These are phyloP conservation scores for Citeromyces siamensis DNA, from an alignment of 1,139 yeast genomes.

Conservation along the genomic window DNA sequence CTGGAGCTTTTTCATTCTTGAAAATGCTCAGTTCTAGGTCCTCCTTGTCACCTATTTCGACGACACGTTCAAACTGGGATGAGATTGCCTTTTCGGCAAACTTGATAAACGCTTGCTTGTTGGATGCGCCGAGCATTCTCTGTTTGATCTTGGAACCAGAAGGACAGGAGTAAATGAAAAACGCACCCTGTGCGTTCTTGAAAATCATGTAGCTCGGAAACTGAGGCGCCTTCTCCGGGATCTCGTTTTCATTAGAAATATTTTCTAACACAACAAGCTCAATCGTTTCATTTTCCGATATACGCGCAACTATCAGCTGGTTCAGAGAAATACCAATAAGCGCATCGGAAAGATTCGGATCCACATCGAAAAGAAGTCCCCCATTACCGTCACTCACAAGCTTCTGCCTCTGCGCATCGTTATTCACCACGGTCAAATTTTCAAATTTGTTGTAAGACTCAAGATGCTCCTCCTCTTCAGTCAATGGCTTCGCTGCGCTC, in stretches of 20 bases:
- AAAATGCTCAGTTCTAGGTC: constrained; percentile 38
- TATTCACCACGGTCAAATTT: constrained; percentile 14
- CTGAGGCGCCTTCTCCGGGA: constrained; percentile 8
- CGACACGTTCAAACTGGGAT: constrained; percentile 25
- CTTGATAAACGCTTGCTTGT: constrained; percentile 53
- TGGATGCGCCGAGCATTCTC: constrained; percentile 87
- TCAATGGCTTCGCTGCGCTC: constrained; percentile 31
- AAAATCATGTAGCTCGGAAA: constrained; percentile 46
- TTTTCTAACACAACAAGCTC: not conserved
- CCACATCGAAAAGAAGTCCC: constrained; percentile 16
- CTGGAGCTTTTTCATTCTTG: not conserved
- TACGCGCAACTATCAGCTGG: constrained; percentile 16
- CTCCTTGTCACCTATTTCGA: constrained; percentile 60
- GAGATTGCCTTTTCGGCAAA: constrained; percentile 27
- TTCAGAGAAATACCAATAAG: constrained; percentile 19
- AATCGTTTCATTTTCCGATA: constrained; percentile 6
- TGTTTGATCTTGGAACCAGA: constrained; percentile 83
- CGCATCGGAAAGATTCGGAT: constrained; percentile 8
- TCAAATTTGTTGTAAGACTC: constrained; percentile 29
- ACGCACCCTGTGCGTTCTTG: constrained; percentile 21
- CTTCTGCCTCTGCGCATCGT: constrained; percentile 2
- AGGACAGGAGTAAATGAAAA: constrained; percentile 80
- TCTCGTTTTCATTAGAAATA: constrained; percentile 4
- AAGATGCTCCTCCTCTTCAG: constrained; percentile 48
- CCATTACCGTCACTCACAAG: constrained; percentile 15